A percentile compares a stretch with the other conserved stretches of the same genome.
These are phyloP conservation scores for Aspergillus intermedius DNA, from an alignment of 2,329 filamentous ascomycete genomes.

Conservation along the genomic window DNA sequence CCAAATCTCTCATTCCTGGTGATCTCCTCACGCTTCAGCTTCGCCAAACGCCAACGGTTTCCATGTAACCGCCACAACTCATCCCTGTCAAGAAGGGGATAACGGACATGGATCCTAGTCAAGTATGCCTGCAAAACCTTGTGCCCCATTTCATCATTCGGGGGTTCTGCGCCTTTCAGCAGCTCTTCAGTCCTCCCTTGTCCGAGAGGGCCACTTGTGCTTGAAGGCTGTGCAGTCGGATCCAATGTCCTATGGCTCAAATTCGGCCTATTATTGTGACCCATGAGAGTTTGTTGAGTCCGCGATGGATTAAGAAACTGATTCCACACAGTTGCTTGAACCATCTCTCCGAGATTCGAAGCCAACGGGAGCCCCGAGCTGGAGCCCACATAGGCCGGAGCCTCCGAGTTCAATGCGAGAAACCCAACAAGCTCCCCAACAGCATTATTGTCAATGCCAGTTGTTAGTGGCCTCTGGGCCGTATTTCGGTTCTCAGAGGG, in stretches of 20 bases:
- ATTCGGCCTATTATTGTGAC: slow-evolving; percentile 9
- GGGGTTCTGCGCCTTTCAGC: slow-evolving; percentile 41
- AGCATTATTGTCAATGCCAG: slow-evolving; percentile 28
- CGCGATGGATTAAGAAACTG: slow-evolving; percentile 37
- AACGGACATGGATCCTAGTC: slow-evolving; percentile 42
- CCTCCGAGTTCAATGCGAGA: slow-evolving; percentile 42
- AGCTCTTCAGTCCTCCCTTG: slow-evolving; percentile 37
- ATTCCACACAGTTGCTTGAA: slow-evolving; percentile 50
- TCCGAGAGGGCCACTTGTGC: slow-evolving; percentile 11
- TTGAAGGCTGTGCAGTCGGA: slow-evolving; percentile 12
- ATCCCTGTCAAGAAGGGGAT: slow-evolving; percentile 44
- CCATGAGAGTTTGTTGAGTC: slow-evolving; percentile 10
- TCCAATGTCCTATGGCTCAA: slow-evolving; percentile 2
- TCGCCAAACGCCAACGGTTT: slow-evolving; percentile 33
- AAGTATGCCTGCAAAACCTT: slow-evolving; percentile 43
- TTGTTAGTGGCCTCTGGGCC: slow-evolving; percentile 10
- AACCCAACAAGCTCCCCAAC: slow-evolving; percentile 45
- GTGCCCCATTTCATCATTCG: slow-evolving; percentile 41
- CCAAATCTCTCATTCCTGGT: slow-evolving; percentile 37
- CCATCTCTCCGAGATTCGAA: slow-evolving; percentile 48
- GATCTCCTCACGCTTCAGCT: slow-evolving; percentile 30
- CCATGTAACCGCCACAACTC: slow-evolving; percentile 42
- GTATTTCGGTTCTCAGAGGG: slow-evolving; percentile 17
- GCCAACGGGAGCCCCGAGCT: slow-evolving; percentile 47
- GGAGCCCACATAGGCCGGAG: slow-evolving; percentile 45